Evolutionary conservation across 768 basidiomycete species (phyloP), one percentile per base, ranked within the genome.

Genomic region (Boletellus ananas): DNA sequence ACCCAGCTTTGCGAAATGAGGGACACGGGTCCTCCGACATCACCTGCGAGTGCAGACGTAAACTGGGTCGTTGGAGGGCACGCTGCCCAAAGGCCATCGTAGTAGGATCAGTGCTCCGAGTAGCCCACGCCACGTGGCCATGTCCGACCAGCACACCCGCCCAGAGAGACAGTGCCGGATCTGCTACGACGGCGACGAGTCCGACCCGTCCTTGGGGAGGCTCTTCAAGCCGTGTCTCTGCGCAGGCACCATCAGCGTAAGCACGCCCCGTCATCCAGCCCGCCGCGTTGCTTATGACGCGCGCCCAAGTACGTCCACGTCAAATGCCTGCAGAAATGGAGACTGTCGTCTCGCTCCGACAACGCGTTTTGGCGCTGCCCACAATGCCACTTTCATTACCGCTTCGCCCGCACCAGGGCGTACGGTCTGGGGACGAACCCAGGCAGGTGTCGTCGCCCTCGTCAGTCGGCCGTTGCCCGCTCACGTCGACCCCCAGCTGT

Each of bases 341-440:
- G 90, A 50, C 82, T 75, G 34, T 72, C 75, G 0, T 83, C 88
- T 16, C 54, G 71, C 25, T 81, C 81, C n/a, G 67, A 75, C 35
- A 79, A 75, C 52, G 82, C 86, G 10, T 92, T 90, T 73, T 90
- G 85, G 70, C 72, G 79, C 12, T 92, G 90, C 59, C 85, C 85
- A 2, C 87, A 90, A 66, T 92, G 90, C 58, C 79, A 75, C 44
- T 92, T 90, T 62, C 76, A 74, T 51, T 91, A 92, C 64, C 79
- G 83, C 36, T 90, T 90, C 59, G 77, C 83, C 9, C 79, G 90
- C 21, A 91, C 89, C 1, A 76, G 71, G 31, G 78, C 80, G 13
- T 70, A 81, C 11, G 90, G 89, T 27, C 69, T 91, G 48, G 90
- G 86, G 17, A 83, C 84, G n/a, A 91, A 91, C 58, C 81, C 84